Evolutionary conservation across 106 monocot genomes (phyloP).

Genomic region (Narthecium ossifragum): DNA sequence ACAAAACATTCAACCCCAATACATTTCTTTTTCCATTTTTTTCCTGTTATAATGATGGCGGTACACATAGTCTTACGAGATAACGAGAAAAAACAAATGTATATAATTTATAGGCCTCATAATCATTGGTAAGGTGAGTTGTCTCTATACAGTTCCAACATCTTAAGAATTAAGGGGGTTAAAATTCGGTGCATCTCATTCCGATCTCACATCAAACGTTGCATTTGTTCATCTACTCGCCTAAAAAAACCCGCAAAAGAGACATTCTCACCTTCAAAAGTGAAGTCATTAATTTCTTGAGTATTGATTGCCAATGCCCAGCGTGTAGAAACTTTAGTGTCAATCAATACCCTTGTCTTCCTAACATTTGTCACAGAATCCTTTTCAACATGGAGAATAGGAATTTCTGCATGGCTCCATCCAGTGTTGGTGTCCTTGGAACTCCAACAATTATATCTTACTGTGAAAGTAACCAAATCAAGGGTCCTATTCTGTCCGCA

Average conservation of each 20-base stretch:
- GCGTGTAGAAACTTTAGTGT: slow-evolving; percentile 74
- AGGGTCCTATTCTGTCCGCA: slow-evolving; percentile 49
- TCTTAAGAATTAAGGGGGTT: no score
- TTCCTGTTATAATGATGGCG: no score
- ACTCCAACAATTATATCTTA: slow-evolving; percentile 77
- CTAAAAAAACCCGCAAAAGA: not conserved
- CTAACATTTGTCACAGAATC: slow-evolving; percentile 45
- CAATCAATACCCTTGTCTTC: slow-evolving; percentile 49
- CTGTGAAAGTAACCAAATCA: slow-evolving; percentile 71
- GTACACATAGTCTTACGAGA: no score
- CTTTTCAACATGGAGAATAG: slow-evolving; percentile 50
- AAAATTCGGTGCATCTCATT: no score
- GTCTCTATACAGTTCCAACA: no score
- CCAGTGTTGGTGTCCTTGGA: slow-evolving; percentile 34
- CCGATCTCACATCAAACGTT: no score
- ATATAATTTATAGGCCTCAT: no score
- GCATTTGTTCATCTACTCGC: no score
- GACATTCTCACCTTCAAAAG: slow-evolving; percentile 48
- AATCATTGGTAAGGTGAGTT: not conserved
- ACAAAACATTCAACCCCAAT: no score
- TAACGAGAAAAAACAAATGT: no score
- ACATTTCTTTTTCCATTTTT: no score
- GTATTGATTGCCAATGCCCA: slow-evolving; percentile 87
- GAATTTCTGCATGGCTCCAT: slow-evolving; percentile 67
- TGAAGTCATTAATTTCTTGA: slow-evolving; percentile 58